Evolutionary conservation across 2,329 filamentous ascomycete genomes (phyloP), one percentile per base, ranked within the genome.

Genomic region (Aureobasidium leucospermi): DNA sequence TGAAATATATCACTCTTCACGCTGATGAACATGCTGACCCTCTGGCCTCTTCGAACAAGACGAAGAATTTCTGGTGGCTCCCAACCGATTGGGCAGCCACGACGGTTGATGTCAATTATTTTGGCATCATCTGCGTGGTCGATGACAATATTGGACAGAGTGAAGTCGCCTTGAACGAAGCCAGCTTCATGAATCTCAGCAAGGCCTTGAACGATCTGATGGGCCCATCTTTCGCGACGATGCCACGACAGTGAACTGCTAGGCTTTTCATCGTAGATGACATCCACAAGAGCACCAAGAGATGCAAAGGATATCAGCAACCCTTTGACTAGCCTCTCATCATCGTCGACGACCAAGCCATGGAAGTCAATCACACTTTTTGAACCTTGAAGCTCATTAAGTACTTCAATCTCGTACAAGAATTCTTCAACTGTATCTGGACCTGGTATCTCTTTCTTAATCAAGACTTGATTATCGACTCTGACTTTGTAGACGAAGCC

Each of bases 381-480:
- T 1, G 90, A 89, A 60, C 83, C 84, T 43, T 81, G 80, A 15
- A 99, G 79, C 32, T 85, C 84, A 71, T 88, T 86, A n/a, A 99
- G 83, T 3, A 93, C 93, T 71, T 97, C 96, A 71, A 96, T 89
- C 74, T 99, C 94, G 72, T 99, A 99, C 2, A 97, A 78, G 68
- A 99, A 99, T 71, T 97, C 94, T 63, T 97, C 93, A 19, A 97
- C 87, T 0, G 90, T 94, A 67, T 97, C 93, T 2, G 92, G 93
- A 1, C 93, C 92, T 0, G 94, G 94, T 15, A 99, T 97, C 70
- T 99, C 94, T 72, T 99, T 99, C 74, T 97, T 97, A 74, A 99
- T 96, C 67, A 91, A 87, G 1, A 84, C 77, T 60, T 81, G 76
- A 9, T 83, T 85, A 60, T 83, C 78, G 38, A 91, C 83, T 13